Evolutionary conservation across 176 grass and related monocot species (phyloP), one percentile per base, ranked within the genome.

Genomic region (Juncus inflexus): DNA sequence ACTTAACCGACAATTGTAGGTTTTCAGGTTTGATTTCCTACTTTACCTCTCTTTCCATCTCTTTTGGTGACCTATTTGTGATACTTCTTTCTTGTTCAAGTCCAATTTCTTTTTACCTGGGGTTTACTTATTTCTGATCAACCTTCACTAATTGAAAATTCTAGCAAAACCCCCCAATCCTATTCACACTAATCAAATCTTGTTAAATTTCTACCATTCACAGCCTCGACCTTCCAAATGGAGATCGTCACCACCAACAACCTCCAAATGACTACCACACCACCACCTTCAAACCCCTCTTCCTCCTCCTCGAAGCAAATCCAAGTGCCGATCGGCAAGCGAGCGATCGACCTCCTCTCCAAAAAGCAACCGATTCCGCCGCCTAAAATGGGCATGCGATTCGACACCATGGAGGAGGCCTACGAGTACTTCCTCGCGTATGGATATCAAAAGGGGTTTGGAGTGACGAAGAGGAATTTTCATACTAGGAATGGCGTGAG

Each of bases 381-480:
- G 2, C 85, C 85, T 16, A 80, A 61, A 53, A 73, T 95, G 68
- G 90, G 85, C 56, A 95, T 95, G 90, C 81, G 79, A 12, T 95
- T 95, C 74, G 85, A 81, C 43, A 85, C 90, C 5, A 83, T 80
- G 49, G 90, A 95, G 60, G 71, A 89, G 78, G 85, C 90, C 15
- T 95, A 87, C 59, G 79, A 83, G 60, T 95, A 80, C 75, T 95
- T 85, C 74, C 64, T 89, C 58, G 90, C 84, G 50, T 95, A 86
- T 61, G 90, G 85, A 39, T 95, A 95, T 67, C 79, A 76, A 15
- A 78, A 82, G 42, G 90, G 90, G 4, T 95, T 95, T 55, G 85
- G 90, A n/a, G 85, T 95, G 50, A 85, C 83, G 35, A 95, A 89
- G 65, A 72, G 90, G 37, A 85, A 82, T 63, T 85, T 80, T 38